phyloP scores from a whole-genome alignment of 352 stramenopile species.

The Pythium biforme region DNA sequence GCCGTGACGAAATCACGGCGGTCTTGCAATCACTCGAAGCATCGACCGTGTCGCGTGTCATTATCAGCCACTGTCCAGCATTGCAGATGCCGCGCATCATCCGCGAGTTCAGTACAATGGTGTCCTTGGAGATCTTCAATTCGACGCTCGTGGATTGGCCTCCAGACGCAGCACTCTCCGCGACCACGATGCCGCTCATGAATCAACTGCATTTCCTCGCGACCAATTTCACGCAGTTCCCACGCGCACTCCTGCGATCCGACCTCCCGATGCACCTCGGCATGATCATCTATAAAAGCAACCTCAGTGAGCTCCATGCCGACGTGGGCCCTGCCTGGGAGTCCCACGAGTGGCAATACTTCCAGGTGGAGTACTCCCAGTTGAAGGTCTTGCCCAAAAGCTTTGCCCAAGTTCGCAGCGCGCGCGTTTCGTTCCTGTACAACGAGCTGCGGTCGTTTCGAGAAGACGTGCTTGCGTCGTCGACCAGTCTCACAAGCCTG shows the following conservation, averaged over 20 bases:
- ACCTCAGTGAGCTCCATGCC: neutral
- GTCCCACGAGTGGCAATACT: neutral
- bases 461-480: neutral
- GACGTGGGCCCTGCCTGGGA: neutral
- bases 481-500: neutral
- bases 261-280: neutral
- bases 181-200: neutral
- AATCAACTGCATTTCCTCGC: neutral
- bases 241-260: neutral
- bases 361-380: neutral
- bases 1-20: neutral
- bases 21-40: neutral
- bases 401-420: neutral
- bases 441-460: neutral
- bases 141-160: neutral
- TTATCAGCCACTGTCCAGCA: constrained; percentile 3
- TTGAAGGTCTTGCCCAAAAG: neutral
- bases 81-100: neutral
- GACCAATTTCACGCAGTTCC: neutral
- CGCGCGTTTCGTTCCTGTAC: neutral
- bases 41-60: neutral
- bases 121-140: neutral
- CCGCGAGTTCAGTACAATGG: neutral
- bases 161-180: neutral
- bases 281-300: neutral